phyloP scores from a whole-genome alignment of 176 grass and related monocot species.

The Cenchrus purpureus region DNA sequence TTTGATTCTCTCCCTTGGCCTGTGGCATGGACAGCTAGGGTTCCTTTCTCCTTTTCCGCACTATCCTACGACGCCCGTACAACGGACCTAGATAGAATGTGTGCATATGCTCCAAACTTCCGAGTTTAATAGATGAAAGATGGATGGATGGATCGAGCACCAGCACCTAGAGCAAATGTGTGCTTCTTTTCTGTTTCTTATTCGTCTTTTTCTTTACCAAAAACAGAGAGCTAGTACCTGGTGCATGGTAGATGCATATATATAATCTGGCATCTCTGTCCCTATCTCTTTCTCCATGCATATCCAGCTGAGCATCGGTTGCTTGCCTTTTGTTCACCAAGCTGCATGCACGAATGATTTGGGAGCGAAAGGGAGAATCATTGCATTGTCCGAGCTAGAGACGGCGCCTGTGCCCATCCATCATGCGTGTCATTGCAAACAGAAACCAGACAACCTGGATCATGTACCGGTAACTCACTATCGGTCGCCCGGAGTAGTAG shows the following conservation, averaged over 20 bases:
- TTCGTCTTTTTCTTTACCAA: neutral
- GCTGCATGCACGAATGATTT: constrained; percentile 34
- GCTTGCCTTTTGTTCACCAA: neutral
- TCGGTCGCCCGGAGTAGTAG: neutral
- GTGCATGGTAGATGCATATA: neutral
- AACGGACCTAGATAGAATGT: too few species aligned
- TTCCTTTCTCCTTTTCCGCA: constrained; percentile 10
- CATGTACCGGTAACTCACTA: neutral
- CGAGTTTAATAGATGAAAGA: neutral
- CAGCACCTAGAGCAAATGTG: neutral
- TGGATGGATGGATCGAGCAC: neutral
- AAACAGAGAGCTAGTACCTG: neutral
- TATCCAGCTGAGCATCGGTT: neutral
- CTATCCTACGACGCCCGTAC: constrained; percentile 29
- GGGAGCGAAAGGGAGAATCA: constrained; percentile 20
- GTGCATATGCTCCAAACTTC: constrained; percentile 8
- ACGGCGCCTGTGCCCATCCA: constrained; percentile 29
- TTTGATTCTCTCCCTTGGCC: neutral
- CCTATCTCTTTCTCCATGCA: neutral
- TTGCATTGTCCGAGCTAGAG: constrained; percentile 22
- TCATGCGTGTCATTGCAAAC: neutral
- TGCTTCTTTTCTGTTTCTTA: neutral
- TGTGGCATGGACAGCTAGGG: neutral
- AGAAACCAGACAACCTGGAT: constrained; percentile 37
- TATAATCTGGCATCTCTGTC: neutral